These are phyloP conservation scores for Sabuloglossum arenarium DNA, from an alignment of 495 filamentous ascomycete species.

Conservation along the genomic window DNA sequence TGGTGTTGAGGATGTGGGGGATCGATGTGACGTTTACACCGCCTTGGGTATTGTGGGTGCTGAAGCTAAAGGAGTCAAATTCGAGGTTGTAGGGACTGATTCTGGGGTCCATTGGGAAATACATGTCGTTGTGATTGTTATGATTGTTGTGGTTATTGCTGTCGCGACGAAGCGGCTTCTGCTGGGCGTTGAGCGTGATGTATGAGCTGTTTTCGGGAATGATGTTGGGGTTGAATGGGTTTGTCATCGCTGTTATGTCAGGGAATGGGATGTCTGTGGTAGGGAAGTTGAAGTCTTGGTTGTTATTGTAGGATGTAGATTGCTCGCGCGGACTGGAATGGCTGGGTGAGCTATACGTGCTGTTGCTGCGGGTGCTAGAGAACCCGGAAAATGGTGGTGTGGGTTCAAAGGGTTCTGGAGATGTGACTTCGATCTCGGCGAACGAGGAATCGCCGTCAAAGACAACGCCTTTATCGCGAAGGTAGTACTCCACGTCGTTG, in stretches of 20 bases:
- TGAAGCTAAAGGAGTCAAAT: background rate
- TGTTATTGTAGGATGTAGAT: background rate
- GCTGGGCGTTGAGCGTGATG: background rate
- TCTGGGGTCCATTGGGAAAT: background rate
- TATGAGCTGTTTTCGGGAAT: background rate
- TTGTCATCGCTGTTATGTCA: background rate
- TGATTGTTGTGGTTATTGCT: too few species aligned
- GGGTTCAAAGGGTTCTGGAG: constrained; percentile 5
- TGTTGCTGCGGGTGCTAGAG: background rate
- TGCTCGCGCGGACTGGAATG: background rate
- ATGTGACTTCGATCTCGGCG: constrained; percentile 25
- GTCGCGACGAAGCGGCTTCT: background rate
- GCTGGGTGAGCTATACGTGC: background rate
- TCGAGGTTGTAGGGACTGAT: too few species aligned
- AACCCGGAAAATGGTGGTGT: background rate
- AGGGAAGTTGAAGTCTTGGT: background rate
- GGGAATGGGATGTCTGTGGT: background rate
- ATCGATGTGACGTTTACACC: background rate
- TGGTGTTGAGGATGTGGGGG: background rate
- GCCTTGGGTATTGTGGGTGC: background rate
- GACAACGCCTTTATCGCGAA: constrained; percentile 34
- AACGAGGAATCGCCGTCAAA: constrained; percentile 31
- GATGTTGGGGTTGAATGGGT: background rate
- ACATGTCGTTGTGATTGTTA: too few species aligned
- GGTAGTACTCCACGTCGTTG: constrained; percentile 49